Conservation (phyloP, 73 alveolate genomes). For the Paraurostyla sp. region DNA sequence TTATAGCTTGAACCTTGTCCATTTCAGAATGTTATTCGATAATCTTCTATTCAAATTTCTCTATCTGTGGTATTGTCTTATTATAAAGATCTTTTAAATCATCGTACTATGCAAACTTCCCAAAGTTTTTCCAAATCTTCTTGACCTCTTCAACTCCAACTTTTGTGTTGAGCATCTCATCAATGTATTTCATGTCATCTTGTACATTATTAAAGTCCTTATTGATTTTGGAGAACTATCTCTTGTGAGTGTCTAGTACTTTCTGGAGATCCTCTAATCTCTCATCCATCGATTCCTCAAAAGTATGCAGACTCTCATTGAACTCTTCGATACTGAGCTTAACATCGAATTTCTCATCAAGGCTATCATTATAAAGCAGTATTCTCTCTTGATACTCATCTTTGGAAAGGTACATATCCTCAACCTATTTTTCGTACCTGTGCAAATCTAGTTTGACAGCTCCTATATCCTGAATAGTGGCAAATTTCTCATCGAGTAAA, state of each 20-base stretch:
- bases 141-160: neutral
- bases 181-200: neutral
- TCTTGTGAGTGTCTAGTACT: neutral
- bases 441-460: neutral
- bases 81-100: slow-evolving; percentile 35
- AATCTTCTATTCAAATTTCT: slow-evolving; percentile 37
- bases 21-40: slow-evolving; percentile 3
- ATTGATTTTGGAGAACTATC: neutral
- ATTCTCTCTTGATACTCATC: neutral
- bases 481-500: neutral
- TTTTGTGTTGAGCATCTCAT: neutral
- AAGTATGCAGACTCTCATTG: neutral
- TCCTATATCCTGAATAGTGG: neutral
- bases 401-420: neutral
- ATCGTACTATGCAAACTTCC: neutral
- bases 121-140: slow-evolving; percentile 43
- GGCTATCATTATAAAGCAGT: neutral
- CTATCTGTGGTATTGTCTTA: slow-evolving; percentile 30
- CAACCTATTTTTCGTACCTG: neutral
- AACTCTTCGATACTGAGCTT: neutral
- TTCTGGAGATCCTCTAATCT: neutral
- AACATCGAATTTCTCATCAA: neutral
- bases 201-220: neutral
- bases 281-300: slow-evolving; percentile 26
- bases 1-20: neutral